Conservation (phyloP, 2,329 filamentous ascomycete species). For the Pseudogymnoascus pannorum region DNA sequence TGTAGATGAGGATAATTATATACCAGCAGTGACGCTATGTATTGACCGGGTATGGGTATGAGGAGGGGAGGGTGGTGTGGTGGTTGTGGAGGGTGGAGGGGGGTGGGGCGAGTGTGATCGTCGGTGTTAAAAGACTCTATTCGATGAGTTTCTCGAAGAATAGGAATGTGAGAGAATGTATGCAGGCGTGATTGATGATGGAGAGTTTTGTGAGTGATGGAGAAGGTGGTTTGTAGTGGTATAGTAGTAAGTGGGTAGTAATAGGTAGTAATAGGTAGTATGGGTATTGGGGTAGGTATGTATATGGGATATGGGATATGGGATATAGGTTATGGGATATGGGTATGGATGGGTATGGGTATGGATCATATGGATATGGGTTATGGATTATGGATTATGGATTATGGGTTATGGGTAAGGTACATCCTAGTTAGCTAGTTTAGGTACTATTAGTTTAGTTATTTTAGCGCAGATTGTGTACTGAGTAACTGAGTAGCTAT, state of each 20-base stretch:
- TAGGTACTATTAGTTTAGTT: not conserved
- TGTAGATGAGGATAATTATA: conserved; percentile 2
- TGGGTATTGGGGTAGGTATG: not conserved
- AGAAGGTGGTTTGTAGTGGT: not conserved
- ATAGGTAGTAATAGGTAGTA: not conserved
- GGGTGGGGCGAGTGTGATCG: not conserved
- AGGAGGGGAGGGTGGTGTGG: not conserved
- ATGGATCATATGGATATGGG: not conserved
- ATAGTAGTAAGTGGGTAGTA: not conserved
- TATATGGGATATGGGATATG: not conserved
- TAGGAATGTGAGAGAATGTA: not conserved
- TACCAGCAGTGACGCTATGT: not conserved
- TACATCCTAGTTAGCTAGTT: not conserved
- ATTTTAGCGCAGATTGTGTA: too few species aligned
- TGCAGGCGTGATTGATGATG: too few species aligned
- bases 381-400: not conserved
- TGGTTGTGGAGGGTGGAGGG: not conserved
- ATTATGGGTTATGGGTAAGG: not conserved
- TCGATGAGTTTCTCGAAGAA: not conserved
- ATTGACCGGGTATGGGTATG: not conserved
- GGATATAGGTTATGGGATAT: not conserved
- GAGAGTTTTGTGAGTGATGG: not conserved
- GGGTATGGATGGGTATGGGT: not conserved
- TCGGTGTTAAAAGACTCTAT: not conserved
- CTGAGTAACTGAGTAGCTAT: too few species aligned